phyloP scores from a whole-genome alignment of 148 eudicot species.

The Vaccinium vitisidaea region DNA sequence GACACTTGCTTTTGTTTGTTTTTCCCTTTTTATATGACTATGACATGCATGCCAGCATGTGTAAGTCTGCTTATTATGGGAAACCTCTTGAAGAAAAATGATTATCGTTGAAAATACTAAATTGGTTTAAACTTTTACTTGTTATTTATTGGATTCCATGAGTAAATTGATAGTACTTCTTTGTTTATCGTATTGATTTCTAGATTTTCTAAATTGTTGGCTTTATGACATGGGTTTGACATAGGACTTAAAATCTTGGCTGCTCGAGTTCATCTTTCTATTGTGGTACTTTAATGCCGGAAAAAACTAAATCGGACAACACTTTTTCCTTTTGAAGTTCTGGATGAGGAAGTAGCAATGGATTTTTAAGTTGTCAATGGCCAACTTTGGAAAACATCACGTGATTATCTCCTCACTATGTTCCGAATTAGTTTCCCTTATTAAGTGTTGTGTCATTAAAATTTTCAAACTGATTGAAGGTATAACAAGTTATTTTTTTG shows the following conservation, averaged over 20 bases:
- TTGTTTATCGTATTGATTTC: neutral
- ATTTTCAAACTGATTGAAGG: no score
- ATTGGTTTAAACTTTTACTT: neutral
- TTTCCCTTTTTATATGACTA: neutral
- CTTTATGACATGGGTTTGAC: neutral
- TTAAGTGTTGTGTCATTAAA: neutral
- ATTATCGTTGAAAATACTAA: neutral
- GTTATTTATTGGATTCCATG: neutral
- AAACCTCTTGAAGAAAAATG: neutral
- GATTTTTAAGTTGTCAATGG: neutral
- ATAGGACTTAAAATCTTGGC: neutral
- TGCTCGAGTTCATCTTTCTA: neutral
- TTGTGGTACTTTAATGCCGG: neutral
- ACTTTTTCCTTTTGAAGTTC: neutral
- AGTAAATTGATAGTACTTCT: neutral
- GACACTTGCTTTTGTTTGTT: neutral
- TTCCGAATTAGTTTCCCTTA: slow-evolving; percentile 6
- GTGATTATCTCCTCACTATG: neutral
- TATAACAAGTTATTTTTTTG: neutral
- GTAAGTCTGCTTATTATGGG: slow-evolving; percentile 3
- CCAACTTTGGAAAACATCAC: neutral
- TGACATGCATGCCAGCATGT: neutral
- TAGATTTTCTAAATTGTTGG: neutral
- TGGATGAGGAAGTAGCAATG: neutral
- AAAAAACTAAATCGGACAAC: neutral